Evolutionary conservation across 2,329 filamentous ascomycete genomes (phyloP).

Genomic region (Metarhizium sp.): DNA sequence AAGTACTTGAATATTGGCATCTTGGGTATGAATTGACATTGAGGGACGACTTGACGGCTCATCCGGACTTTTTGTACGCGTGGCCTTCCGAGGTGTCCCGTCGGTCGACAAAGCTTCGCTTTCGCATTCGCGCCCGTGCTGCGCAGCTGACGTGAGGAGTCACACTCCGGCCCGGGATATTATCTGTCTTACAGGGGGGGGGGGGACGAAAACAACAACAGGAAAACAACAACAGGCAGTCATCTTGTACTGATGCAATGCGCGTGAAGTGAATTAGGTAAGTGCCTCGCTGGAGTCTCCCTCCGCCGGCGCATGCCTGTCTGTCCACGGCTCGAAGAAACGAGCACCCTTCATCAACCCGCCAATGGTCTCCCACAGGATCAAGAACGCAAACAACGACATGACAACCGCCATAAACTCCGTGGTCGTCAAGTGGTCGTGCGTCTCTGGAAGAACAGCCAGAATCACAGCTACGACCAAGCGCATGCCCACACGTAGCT

Average conservation of each 20-base stretch:
- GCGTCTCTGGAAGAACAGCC: constrained; percentile 26
- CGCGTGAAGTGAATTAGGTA: background rate
- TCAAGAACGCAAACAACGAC: constrained; percentile 30
- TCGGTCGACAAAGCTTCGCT: no score
- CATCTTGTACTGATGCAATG: background rate
- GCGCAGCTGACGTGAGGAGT: background rate
- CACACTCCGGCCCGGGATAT: background rate
- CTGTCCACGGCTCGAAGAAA: constrained; percentile 25
- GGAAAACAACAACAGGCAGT: background rate
- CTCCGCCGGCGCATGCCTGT: constrained; percentile 17
- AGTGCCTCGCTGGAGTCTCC: constrained; percentile 3
- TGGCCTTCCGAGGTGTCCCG: no score
- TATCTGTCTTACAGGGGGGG: background rate
- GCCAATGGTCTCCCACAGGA: constrained; percentile 35
- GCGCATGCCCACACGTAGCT: constrained; percentile 25
- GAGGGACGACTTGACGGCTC: no score
- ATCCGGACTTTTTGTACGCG: no score
- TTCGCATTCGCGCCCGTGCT: no score
- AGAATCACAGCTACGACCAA: constrained; percentile 21
- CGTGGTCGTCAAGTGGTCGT: constrained; percentile 19
- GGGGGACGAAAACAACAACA: background rate
- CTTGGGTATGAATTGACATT: no score
- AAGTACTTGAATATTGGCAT: no score
- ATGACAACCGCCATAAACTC: constrained; percentile 31
- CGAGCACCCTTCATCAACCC: constrained; percentile 19